These are phyloP conservation scores for Pholiota microspora DNA, from an alignment of 768 basidiomycete species.

Conservation along the genomic window DNA sequence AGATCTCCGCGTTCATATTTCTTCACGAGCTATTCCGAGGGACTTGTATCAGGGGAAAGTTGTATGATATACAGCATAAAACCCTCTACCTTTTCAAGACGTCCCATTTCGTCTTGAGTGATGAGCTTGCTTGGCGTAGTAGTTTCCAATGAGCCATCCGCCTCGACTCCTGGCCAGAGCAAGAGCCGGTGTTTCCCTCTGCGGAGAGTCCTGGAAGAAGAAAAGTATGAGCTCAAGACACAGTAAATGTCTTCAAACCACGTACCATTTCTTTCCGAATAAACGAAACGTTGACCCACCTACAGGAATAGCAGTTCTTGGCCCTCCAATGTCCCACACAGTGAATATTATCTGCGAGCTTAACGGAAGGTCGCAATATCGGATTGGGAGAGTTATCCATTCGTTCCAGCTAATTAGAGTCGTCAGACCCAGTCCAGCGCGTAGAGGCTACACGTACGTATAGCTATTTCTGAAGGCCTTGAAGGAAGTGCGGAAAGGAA, in stretches of 20 bases:
- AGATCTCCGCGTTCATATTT: constrained; percentile 95
- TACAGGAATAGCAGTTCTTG: constrained; percentile 75
- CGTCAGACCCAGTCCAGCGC: not conserved
- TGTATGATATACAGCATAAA: not conserved
- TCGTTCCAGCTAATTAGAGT: constrained; percentile 80
- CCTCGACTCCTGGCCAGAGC: constrained; percentile 81
- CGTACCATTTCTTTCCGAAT: constrained; percentile 92
- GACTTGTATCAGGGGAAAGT: not conserved
- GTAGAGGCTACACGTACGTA: constrained; percentile 44
- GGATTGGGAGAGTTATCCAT: constrained; percentile 88
- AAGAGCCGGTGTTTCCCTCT: constrained; percentile 88
- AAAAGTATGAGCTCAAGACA: not conserved
- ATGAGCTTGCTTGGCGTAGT: constrained; percentile 87
- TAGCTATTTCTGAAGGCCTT: constrained; percentile 87
- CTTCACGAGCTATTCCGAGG: constrained; percentile 67
- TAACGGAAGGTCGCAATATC: constrained; percentile 90
- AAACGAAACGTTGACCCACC: constrained; percentile 89
- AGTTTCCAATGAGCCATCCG: constrained; percentile 80
- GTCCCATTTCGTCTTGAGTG: constrained; percentile 88
- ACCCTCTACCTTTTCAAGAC: constrained; percentile 87
- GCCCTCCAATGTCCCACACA: constrained; percentile 92
- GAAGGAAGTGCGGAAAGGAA: constrained; percentile 89
- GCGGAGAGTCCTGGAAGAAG: constrained; percentile 64
- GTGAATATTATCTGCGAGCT: constrained; percentile 90
- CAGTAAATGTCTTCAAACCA: constrained; percentile 1